Conservation (phyloP, 2,329 filamentous ascomycete genomes). For the Aspergillus unguis region DNA sequence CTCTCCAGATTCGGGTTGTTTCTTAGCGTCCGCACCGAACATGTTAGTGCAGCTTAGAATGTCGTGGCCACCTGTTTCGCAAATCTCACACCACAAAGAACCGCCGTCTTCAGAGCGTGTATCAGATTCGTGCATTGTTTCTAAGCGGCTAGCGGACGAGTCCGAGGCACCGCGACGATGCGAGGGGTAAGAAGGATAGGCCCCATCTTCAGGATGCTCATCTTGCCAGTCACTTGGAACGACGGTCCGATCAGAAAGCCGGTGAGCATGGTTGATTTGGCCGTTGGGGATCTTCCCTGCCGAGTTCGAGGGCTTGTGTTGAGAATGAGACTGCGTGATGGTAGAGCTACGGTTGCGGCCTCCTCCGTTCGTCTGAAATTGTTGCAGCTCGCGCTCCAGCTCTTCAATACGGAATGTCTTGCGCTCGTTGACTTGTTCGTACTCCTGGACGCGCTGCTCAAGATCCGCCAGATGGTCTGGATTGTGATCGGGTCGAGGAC, state of each 20-base stretch:
- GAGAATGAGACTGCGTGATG: conserved; percentile 31
- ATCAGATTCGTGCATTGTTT: conserved; percentile 42
- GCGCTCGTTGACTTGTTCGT: conserved; percentile 68
- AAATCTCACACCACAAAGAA: conserved; percentile 89
- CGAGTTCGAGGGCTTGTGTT: conserved; percentile 32
- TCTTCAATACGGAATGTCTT: conserved; percentile 77
- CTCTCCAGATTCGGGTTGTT: conserved; percentile 15
- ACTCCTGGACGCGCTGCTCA: conserved; percentile 75
- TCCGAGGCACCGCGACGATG: conserved; percentile 27
- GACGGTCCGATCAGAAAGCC: conserved; percentile 43
- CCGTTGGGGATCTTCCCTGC: conserved; percentile 26
- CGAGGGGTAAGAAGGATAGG: conserved; percentile 24
- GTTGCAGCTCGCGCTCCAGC: conserved; percentile 72
- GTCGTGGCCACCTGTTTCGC: conserved; percentile 86
- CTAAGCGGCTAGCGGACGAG: conserved; percentile 30
- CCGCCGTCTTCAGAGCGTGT: conserved; percentile 67
- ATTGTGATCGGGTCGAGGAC: conserved; percentile 42
- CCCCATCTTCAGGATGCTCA: conserved; percentile 23
- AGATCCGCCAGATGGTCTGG: conserved; percentile 60
- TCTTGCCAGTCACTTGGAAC: conserved; percentile 43
- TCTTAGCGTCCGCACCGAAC: conserved; percentile 53
- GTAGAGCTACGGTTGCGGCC: conserved; percentile 36
- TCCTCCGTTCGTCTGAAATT: conserved; percentile 29
- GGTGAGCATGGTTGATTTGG: conserved; percentile 35
- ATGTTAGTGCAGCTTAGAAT: conserved; percentile 93